These are phyloP conservation scores for Halophytophthora polymorphica DNA, from an alignment of 352 stramenopile genomes.

Conservation along the genomic window DNA sequence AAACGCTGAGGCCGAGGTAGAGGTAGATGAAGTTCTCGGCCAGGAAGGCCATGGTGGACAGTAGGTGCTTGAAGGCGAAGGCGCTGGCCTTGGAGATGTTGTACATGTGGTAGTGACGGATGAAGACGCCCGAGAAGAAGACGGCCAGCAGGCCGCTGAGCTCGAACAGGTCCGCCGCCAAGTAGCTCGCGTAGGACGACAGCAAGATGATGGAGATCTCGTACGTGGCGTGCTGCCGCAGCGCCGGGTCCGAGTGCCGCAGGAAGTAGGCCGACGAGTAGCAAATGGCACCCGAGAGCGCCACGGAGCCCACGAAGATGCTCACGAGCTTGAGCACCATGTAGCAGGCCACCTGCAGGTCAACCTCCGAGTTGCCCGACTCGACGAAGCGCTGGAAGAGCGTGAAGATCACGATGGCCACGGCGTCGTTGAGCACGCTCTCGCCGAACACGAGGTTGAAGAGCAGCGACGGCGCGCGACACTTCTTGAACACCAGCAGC, in stretches of 20 bases:
- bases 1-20: constrained; percentile 44
- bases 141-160: constrained; percentile 82
- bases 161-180: constrained; percentile 31
- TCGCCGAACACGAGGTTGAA: constrained; percentile 95
- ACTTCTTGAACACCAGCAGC: constrained; percentile 89
- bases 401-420: constrained; percentile 83
- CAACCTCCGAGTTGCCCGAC: constrained; percentile 39
- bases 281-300: constrained; percentile 43
- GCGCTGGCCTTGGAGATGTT: constrained; percentile 39
- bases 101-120: constrained; percentile 50
- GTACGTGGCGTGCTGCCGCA: constrained; percentile 59
- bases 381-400: constrained; percentile 64
- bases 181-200: constrained; percentile 39
- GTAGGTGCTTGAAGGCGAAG: constrained; percentile 35
- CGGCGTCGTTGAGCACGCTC: constrained; percentile 89
- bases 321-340: constrained; percentile 45
- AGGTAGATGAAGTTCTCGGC: constrained; percentile 54
- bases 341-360: constrained; percentile 22
- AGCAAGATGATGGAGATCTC: constrained; percentile 65
- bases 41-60: constrained; percentile 41
- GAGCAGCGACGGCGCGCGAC: constrained; percentile 63
- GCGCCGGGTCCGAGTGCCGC: constrained; percentile 37
- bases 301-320: constrained; percentile 51
- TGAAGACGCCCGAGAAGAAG: constrained; percentile 72
- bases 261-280: constrained; percentile 62